phyloP scores from a whole-genome alignment of 2,329 filamentous ascomycete genomes.

The Talaromyces sp. region DNA sequence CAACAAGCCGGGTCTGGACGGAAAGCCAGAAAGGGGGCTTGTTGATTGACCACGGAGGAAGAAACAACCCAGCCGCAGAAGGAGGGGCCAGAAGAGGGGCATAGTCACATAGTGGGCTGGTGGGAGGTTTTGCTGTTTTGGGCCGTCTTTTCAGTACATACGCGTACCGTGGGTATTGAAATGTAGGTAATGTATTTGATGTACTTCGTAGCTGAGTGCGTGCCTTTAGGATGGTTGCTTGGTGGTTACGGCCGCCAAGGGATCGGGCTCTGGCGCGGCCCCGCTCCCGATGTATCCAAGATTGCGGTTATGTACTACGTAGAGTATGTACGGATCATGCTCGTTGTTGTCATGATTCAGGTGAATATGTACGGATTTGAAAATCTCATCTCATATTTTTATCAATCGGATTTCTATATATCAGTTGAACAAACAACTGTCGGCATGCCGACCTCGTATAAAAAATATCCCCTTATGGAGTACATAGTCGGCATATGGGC shows the following conservation, averaged over 20 bases:
- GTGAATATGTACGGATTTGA: neutral
- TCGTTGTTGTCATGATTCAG: neutral
- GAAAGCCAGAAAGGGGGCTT: constrained; percentile 7
- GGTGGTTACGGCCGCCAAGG: constrained; percentile 4
- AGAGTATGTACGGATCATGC: neutral
- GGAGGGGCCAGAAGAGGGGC: constrained; percentile 12
- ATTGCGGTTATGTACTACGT: constrained; percentile 22
- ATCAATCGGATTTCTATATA: neutral
- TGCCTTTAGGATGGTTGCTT: constrained; percentile 12
- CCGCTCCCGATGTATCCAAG: constrained; percentile 23
- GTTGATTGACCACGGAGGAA: neutral
- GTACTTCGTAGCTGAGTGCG: constrained; percentile 3
- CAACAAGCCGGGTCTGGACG: neutral
- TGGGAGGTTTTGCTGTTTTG: neutral
- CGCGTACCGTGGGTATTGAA: neutral
- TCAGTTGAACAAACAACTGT: neutral
- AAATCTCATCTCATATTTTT: neutral
- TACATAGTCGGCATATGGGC: too few species aligned
- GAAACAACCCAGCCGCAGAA: constrained; percentile 6
- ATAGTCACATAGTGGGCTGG: constrained; percentile 1
- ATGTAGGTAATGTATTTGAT: neutral
- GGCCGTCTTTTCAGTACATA: neutral
- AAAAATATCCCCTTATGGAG: too few species aligned
- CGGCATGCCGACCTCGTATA: neutral
- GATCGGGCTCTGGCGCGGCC: constrained; percentile 17